phyloP scores from a whole-genome alignment of 495 filamentous ascomycete genomes.

The Stereocaulon alpinum region DNA sequence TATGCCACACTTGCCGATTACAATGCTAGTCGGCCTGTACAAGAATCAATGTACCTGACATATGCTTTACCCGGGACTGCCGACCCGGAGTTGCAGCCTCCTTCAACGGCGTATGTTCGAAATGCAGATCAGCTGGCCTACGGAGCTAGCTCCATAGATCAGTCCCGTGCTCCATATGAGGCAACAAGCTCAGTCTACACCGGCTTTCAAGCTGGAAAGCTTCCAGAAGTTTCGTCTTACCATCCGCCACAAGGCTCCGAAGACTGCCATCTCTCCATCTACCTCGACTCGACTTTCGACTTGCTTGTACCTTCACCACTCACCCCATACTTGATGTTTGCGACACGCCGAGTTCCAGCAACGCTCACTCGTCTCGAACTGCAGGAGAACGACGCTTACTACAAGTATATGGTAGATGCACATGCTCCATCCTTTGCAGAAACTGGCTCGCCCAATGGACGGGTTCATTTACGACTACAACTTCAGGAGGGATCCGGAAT shows the following conservation, averaged over 20 bases:
- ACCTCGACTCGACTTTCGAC: constrained; percentile 66
- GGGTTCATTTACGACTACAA: constrained; percentile 61
- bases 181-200: constrained; percentile 33
- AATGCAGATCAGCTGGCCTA: constrained; percentile 39
- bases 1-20: constrained; percentile 27
- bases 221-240: constrained; percentile 55
- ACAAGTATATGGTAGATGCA: constrained; percentile 61
- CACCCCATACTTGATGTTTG: constrained; percentile 63
- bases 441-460: constrained; percentile 55
- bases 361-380: constrained; percentile 50
- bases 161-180: constrained; percentile 34
- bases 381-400: constrained; percentile 37
- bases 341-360: constrained; percentile 54
- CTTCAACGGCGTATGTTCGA: constrained; percentile 38
- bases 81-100: constrained; percentile 36
- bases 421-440: constrained; percentile 60
- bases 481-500: constrained; percentile 59
- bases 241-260: constrained; percentile 54
- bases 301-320: constrained; percentile 46
- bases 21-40: constrained; percentile 35
- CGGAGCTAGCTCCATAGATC: constrained; percentile 33
- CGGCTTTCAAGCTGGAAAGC: constrained; percentile 23
- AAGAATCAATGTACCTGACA: constrained; percentile 36
- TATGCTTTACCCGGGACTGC: constrained; percentile 33
- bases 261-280: constrained; percentile 60